These are phyloP conservation scores for Meyerozyma smithsonii DNA, from an alignment of 1,139 yeast genomes.

Conservation along the genomic window DNA sequence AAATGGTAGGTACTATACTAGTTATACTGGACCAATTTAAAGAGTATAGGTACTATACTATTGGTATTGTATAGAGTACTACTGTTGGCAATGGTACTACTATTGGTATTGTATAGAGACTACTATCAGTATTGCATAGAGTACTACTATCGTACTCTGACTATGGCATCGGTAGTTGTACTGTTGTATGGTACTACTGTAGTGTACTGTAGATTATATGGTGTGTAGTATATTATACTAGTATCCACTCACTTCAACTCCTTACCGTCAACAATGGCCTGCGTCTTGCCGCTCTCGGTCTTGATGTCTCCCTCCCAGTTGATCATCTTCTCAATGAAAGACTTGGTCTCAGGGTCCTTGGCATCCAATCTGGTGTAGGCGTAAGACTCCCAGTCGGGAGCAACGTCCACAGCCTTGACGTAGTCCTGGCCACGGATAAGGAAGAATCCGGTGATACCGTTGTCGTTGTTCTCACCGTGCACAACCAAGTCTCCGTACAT, in stretches of 20 bases:
- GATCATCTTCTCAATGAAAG: constrained; percentile 69
- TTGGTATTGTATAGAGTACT: too few species aligned
- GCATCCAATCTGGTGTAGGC: constrained; percentile 63
- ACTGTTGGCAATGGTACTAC: too few species aligned
- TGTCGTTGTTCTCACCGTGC: constrained; percentile 97
- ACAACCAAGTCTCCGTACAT: constrained; percentile 92
- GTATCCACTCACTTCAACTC: constrained; percentile 33
- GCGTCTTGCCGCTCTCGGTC: constrained; percentile 48
- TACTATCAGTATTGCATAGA: too few species aligned
- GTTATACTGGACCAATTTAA: too few species aligned
- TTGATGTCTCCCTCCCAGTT: constrained; percentile 71
- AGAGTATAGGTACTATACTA: too few species aligned
- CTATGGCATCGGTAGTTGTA: too few species aligned
- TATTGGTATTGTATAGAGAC: too few species aligned
- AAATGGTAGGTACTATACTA: too few species aligned
- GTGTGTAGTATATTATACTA: too few species aligned
- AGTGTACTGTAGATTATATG: too few species aligned
- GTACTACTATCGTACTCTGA: too few species aligned
- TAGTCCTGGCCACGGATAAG: constrained; percentile 92
- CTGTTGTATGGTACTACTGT: too few species aligned
- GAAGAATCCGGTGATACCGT: constrained; percentile 95
- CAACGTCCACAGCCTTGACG: constrained; percentile 92
- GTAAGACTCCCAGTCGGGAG: constrained; percentile 98
- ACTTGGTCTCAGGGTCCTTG: constrained; percentile 62
- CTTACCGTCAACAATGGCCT: constrained; percentile 58